phyloP scores from a whole-genome alignment of 768 basidiomycete species.

The Trametes elegans region DNA sequence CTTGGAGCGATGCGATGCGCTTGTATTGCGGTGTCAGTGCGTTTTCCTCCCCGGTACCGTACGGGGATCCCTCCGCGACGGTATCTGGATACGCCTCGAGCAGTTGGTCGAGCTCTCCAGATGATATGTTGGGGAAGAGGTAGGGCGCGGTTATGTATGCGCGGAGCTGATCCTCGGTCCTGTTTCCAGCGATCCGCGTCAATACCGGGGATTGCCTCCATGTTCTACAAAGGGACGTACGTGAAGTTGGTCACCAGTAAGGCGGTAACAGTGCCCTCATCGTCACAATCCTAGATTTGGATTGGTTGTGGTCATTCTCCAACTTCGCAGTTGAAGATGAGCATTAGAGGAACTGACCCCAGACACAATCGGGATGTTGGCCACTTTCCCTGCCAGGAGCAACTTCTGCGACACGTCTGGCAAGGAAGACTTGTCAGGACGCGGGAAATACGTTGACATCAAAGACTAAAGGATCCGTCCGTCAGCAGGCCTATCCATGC shows the following conservation, averaged over 20 bases:
- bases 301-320: neutral
- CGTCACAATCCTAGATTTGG: constrained; percentile 20
- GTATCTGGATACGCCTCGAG: constrained; percentile 33
- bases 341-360: neutral
- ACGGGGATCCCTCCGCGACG: constrained; percentile 48
- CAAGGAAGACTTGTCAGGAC: constrained; percentile 47
- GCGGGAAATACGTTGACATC: constrained; percentile 28
- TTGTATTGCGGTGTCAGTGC: constrained; percentile 51
- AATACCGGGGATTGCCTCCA: neutral
- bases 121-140: constrained; percentile 12
- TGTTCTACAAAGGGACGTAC: constrained; percentile 15
- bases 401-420: constrained; percentile 39
- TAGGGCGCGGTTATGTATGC: constrained; percentile 19
- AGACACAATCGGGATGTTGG: constrained; percentile 46
- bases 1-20: constrained; percentile 46
- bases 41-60: constrained; percentile 45
- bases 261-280: constrained; percentile 50
- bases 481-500: neutral
- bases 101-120: constrained; percentile 3
- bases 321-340: neutral
- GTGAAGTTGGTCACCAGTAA: constrained; percentile 26
- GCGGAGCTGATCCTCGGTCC: constrained; percentile 21
- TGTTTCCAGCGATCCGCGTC: neutral
- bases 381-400: constrained; percentile 43
- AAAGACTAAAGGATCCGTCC: neutral